Base-by-base conservation (phyloP, 2,329 filamentous ascomycete genomes). In the Fusarium clavum region DNA sequence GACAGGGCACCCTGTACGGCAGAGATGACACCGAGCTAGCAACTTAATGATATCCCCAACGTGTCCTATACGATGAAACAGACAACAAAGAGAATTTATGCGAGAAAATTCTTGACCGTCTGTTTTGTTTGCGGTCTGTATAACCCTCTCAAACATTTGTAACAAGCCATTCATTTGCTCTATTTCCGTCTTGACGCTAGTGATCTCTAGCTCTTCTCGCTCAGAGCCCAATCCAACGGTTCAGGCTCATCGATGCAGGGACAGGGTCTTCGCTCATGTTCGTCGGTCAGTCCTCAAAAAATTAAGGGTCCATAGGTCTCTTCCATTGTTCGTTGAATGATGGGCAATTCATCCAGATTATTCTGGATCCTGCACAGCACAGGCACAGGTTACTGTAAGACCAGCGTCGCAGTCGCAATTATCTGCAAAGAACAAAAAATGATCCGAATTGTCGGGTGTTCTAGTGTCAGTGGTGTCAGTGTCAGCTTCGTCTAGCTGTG, bases 181-280 rank as follows among this genome's bases (percentile, higher is more conserved):
- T 64, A 64, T 64, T 64, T 56, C 49, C 43, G 48, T 49, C 59
- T 30, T 24, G 14, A 61, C 51, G 44, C 61, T 64, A 57, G 61
- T 40, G 30, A 22, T 13, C 34, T 51, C 22, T 51, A n/a, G 24
- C 30, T 51, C 30, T 24, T 25, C 47, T 66, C 43, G 55, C 47
- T 55, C 53, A 44, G 63, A 72, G 69, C 68, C 61, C 72, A 74
- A 70, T 63, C 52, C 63, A 70, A 72, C 57, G 61, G 70, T 71
- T 75, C 72, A 74, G 72, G 72, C 63, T 74, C 57, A 65, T 51
- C 44, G 18, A 56, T 62, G 62, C 72, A 74, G 58, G 72, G 72
- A 57, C 72, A 61, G 54, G 70, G 70, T 55, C 38, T 27, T 43
- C 49, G 41, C 34, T 63, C 40, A 57, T 47, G 54, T 43, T 48